Conservation (phyloP, 495 filamentous ascomycete species). For the Penicillium salamii region DNA sequence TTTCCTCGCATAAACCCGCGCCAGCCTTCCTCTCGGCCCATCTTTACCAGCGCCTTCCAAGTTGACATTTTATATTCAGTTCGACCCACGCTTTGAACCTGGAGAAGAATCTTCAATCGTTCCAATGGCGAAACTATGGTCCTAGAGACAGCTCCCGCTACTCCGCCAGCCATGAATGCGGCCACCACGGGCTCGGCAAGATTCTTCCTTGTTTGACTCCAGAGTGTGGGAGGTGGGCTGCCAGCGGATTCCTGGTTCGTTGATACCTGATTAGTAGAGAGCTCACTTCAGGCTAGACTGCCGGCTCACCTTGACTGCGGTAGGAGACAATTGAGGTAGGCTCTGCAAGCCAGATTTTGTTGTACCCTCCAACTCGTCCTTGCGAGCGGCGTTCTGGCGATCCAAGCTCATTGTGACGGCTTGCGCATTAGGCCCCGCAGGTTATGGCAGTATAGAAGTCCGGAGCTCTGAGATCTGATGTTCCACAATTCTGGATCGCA, state of each 20-base stretch:
- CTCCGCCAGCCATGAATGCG: conserved; percentile 92
- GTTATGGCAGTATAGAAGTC: not conserved
- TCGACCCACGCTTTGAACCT: conserved; percentile 87
- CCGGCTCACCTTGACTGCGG: conserved; percentile 25
- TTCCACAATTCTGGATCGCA: not conserved
- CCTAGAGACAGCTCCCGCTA: conserved; percentile 93
- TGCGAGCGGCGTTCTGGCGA: conserved; percentile 26
- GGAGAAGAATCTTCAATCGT: conserved; percentile 93
- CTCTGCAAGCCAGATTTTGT: conserved; percentile 17
- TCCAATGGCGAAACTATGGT: conserved; percentile 96
- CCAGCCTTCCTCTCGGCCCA: conserved; percentile 96
- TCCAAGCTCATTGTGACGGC: conserved; percentile 38
- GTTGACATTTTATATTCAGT: conserved; percentile 91
- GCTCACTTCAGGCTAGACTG: not conserved
- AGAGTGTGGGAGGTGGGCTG: conserved; percentile 12
- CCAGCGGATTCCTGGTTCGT: conserved; percentile 11
- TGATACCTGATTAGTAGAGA: not conserved
- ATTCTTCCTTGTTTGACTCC: conserved; percentile 20
- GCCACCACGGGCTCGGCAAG: conserved; percentile 71
- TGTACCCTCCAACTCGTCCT: conserved; percentile 19
- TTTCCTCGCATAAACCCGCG: conserved; percentile 95
- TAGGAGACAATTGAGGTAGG: conserved; percentile 23
- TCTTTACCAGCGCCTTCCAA: conserved; percentile 83
- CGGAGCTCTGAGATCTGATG: not conserved
- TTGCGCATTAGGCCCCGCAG: conserved; percentile 6